Conservation (phyloP, 495 filamentous ascomycete species). For the Lasiosphaeriaceae sp. region DNA sequence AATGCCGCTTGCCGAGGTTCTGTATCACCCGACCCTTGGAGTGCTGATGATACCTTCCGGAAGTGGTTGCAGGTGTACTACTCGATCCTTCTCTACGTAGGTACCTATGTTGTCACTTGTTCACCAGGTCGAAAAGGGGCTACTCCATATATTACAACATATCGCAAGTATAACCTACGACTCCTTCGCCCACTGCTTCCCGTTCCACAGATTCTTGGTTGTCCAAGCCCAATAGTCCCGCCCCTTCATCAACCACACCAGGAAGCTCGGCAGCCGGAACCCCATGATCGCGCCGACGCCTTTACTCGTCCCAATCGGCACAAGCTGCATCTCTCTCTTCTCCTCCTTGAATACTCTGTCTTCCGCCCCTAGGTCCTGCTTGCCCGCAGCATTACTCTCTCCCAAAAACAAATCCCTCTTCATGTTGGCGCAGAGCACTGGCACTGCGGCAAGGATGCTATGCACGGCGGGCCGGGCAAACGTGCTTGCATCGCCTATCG, state of each 20-base stretch:
- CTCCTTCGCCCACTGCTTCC: conserved; percentile 52
- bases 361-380: conserved; percentile 10
- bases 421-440: conserved; percentile 29
- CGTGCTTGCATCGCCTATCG: conserved; percentile 33
- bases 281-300: conserved; percentile 56
- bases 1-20: not conserved
- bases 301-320: conserved; percentile 47
- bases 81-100: too few species aligned
- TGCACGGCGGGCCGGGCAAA: conserved; percentile 28
- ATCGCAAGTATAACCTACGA: conserved; percentile 7
- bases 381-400: conserved; percentile 4
- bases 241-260: conserved; percentile 60
- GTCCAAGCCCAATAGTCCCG: conserved; percentile 57
- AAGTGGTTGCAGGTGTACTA: too few species aligned
- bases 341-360: conserved; percentile 35
- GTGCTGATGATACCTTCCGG: too few species aligned
- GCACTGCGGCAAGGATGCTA: conserved; percentile 22
- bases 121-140: too few species aligned
- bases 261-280: conserved; percentile 47
- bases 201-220: conserved; percentile 44
- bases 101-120: too few species aligned
- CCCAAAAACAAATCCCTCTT: conserved; percentile 26
- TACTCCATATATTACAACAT: too few species aligned
- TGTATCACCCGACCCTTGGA: too few species aligned
- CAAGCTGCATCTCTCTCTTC: conserved; percentile 45